Evolutionary conservation across 768 basidiomycete genomes (phyloP), one percentile per base, ranked within the genome.

Genomic region (Suillus discolor): DNA sequence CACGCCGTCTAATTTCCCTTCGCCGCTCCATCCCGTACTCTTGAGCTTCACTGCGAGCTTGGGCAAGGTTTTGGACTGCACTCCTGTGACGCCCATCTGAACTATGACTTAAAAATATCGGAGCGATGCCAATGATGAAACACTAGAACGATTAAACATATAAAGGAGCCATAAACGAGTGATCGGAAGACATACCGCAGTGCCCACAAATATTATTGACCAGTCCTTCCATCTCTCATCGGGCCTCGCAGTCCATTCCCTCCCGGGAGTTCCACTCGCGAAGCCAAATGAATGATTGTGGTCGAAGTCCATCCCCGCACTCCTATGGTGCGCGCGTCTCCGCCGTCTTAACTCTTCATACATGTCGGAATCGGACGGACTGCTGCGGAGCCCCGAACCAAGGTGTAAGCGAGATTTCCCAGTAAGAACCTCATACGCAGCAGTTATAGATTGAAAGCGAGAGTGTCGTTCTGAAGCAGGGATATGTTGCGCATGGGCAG

Each of bases 381-480:
- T 28, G 18, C 25, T 18, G 39, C 39, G 57, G 25, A 38, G 25
- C 6, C 38, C 41, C 38, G 59, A 31, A 42, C 41, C 59, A 55
- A 73, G 62, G n/a, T 34, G 41, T 23, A 61, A 74, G 0, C 68
- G 39, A 25, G 72, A 67, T 61, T 73, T 80, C 6, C 83, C 84
- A 4, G 83, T 77, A 4, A 90, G 79, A 23, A 77, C 69, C 45
- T 89, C 87, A 67, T 93, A 93, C 3, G 92, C 88, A 9, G 82
- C 78, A 9, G 84, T 83, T 59, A 93, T 86, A 49, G 84, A 79
- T 63, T 88, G 89, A 69, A 93, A 93, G 4, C 85, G 84, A 8
- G 80, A 77, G 65, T 88, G 89, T 9, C 86, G 83, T 57, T 83
- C 74, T 4, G 71, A 61, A 7, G 84, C 72, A 1, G 84, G 72